phyloP scores from a whole-genome alignment of 2,329 filamentous ascomycete genomes.

The Alternaria sp. region DNA sequence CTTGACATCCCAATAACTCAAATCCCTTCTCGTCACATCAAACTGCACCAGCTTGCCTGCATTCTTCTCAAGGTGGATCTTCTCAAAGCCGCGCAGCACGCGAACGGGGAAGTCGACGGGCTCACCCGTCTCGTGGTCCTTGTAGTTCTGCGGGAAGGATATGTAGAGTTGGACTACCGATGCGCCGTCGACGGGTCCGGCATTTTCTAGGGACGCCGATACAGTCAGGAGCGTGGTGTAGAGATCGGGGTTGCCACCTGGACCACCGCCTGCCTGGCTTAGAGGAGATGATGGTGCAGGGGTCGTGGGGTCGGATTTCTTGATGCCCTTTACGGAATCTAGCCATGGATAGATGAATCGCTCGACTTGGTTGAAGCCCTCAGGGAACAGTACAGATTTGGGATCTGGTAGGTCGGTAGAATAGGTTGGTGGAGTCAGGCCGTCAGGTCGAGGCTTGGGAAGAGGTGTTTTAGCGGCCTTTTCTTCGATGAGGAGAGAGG shows the following conservation, averaged over 20 bases:
- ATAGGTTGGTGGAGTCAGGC: conserved; percentile 53
- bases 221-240: conserved; percentile 64
- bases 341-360: conserved; percentile 80
- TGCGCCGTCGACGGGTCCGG: conserved; percentile 61
- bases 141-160: conserved; percentile 53
- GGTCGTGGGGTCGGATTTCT: conserved; percentile 58
- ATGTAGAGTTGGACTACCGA: conserved; percentile 66
- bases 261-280: conserved; percentile 72
- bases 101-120: conserved; percentile 63
- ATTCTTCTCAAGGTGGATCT: conserved; percentile 42
- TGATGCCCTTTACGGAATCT: conserved; percentile 56
- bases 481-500: conserved; percentile 55
- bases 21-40: conserved; percentile 48
- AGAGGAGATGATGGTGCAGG: conserved; percentile 59
- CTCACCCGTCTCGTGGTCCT: conserved; percentile 52
- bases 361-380: conserved; percentile 64
- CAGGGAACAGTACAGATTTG: conserved; percentile 66
- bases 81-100: conserved; percentile 54
- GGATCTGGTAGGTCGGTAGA: conserved; percentile 62
- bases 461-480: conserved; percentile 54
- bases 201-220: conserved; percentile 65
- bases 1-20: conserved; percentile 51
- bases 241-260: conserved; percentile 71
- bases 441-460: conserved; percentile 44
- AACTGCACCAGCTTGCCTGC: conserved; percentile 42